Evolutionary conservation across 805 yeast species (phyloP).

Genomic region (Candida broadrunensis): DNA sequence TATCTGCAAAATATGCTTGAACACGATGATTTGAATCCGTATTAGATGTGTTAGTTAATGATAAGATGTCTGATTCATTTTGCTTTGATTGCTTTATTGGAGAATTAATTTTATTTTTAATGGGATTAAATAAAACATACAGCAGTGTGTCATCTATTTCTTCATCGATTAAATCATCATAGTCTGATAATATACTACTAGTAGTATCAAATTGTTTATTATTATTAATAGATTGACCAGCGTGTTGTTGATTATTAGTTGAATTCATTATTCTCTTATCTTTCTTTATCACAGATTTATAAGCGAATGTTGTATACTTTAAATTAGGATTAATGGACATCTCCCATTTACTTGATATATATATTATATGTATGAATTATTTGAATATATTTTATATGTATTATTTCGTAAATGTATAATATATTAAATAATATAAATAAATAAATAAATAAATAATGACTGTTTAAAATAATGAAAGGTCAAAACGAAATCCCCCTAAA

Average conservation of each 20-base stretch:
- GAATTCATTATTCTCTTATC: too few species aligned
- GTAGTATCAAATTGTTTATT: constrained; percentile 9
- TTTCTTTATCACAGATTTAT: too few species aligned
- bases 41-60: constrained; percentile 18
- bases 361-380: neutral
- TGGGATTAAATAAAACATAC: constrained; percentile 27
- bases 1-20: constrained; percentile 3
- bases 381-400: too few species aligned
- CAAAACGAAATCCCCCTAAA: too few species aligned
- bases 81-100: constrained; percentile 1
- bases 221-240: neutral
- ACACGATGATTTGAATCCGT: constrained; percentile 3
- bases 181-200: constrained; percentile 13
- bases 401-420: too few species aligned
- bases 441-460: too few species aligned
- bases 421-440: too few species aligned
- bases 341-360: neutral
- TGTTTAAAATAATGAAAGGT: too few species aligned
- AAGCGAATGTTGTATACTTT: constrained; percentile 1
- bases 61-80: constrained; percentile 24
- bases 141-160: constrained; percentile 11
- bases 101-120: neutral
- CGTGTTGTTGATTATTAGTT: neutral
- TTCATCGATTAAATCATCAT: constrained; percentile 9
- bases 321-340: constrained; percentile 11